Evolutionary conservation across 1,139 yeast species (phyloP).

Genomic region (Keqinozyma sinolaborantium): DNA sequence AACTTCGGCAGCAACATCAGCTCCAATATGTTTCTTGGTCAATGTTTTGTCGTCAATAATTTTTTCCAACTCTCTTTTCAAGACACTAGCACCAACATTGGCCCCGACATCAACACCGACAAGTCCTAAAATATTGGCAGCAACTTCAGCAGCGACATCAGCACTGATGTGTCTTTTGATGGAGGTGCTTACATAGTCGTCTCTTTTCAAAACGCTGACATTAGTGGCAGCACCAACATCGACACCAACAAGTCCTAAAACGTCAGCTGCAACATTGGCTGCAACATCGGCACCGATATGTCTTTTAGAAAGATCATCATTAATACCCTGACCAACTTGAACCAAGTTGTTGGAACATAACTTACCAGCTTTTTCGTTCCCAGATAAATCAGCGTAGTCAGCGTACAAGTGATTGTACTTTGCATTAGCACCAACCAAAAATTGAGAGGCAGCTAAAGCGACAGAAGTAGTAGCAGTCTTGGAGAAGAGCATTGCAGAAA

Average conservation of each 20-base stretch:
- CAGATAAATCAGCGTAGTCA: constrained; percentile 7
- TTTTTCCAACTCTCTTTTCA: constrained; percentile 14
- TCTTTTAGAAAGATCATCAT: constrained; percentile 1
- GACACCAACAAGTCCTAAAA: constrained; percentile 10
- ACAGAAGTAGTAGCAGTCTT: constrained; percentile 12
- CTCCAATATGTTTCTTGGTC: too few species aligned
- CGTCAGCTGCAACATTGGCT: constrained; percentile 8
- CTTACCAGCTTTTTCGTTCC: constrained; percentile 1
- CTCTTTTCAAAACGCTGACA: constrained; percentile 8
- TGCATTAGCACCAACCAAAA: constrained; percentile 12
- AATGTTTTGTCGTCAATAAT: too few species aligned
- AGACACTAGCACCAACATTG: constrained; percentile 7
- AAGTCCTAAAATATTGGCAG: constrained; percentile 7
- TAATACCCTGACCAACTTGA: constrained; percentile 4
- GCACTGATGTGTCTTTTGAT: constrained; percentile 10
- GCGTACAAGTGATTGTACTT: too few species aligned
- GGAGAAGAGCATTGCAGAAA: constrained; percentile 14
- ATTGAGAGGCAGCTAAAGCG: constrained; percentile 14
- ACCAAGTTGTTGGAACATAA: background rate
- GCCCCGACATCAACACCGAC: constrained; percentile 10
- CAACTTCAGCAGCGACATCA: constrained; percentile 11
- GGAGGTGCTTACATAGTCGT: constrained; percentile 8
- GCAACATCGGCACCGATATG: constrained; percentile 7
- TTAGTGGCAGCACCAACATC: constrained; percentile 7
- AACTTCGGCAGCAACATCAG: constrained; percentile 11